Percentiles rank a stretch among this genome's conserved stretches.
Evolutionary conservation across 352 stramenopile species (phyloP).

Genomic region (Thraustotheca clavata): DNA sequence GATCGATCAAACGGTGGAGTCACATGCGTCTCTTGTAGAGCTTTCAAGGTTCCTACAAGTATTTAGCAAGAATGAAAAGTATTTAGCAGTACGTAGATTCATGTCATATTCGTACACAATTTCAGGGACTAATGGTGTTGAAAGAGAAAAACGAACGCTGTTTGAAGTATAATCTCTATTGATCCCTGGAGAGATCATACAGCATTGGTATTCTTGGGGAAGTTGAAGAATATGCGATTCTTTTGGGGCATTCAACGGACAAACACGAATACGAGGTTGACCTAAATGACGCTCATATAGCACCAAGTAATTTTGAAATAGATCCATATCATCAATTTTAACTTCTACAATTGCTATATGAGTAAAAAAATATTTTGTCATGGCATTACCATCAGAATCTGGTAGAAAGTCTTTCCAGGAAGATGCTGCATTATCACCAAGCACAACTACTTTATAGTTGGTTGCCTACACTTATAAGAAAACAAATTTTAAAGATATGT

Average conservation of each 20-base stretch:
- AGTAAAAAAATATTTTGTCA: no score
- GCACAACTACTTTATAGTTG: conserved; percentile 70
- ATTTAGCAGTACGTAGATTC: conserved; percentile 15
- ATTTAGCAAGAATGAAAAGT: neutral
- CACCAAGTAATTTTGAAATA: conserved; percentile 72
- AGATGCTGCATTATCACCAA: neutral
- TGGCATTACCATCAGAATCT: neutral
- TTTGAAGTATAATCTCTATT: conserved; percentile 69
- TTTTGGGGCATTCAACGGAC: conserved; percentile 13
- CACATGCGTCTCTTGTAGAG: conserved; percentile 42
- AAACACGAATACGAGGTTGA: conserved; percentile 63
- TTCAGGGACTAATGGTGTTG: conserved; percentile 61
- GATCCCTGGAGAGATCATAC: conserved; percentile 55
- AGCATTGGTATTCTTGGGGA: conserved; percentile 43
- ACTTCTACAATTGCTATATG: conserved; percentile 33
- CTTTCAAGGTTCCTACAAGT: conserved; percentile 25
- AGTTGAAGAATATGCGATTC: conserved; percentile 43
- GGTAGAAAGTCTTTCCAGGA: neutral
- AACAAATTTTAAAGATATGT: neutral
- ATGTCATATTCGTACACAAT: conserved; percentile 80
- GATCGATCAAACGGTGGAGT: conserved; percentile 22
- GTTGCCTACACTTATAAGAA: conserved; percentile 22
- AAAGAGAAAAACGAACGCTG: conserved; percentile 58
- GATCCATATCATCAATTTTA: conserved; percentile 85
- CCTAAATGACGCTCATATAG: conserved; percentile 72